phyloP scores from a whole-genome alignment of 805 yeast genomes.

The Saccharomycopsis amapae region DNA sequence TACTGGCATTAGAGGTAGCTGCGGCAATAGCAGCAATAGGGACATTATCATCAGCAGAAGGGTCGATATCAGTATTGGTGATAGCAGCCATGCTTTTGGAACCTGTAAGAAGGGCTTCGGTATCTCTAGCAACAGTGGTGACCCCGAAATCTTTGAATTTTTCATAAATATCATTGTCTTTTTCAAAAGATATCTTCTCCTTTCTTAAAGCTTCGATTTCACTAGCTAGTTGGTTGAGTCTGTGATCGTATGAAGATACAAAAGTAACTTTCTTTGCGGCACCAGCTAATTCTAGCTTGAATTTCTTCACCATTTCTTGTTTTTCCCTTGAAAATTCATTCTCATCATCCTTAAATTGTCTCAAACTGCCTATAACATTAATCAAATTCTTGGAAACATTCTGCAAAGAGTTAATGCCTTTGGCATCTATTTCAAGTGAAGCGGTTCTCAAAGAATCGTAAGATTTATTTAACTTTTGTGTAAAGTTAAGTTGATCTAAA shows the following conservation, averaged over 20 bases:
- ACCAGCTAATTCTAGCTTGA: slow-evolving; percentile 10
- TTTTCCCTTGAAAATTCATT: slow-evolving; percentile 10
- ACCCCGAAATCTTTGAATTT: slow-evolving; percentile 7
- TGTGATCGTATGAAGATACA: slow-evolving; percentile 14
- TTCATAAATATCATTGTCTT: slow-evolving; percentile 18
- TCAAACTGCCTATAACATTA: slow-evolving; percentile 11
- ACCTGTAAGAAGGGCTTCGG: background rate
- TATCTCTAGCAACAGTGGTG: no score
- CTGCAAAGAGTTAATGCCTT: background rate
- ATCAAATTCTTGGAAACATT: slow-evolving; percentile 17
- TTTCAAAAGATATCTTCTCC: slow-evolving; percentile 19
- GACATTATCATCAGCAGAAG: background rate
- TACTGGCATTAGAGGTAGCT: background rate
- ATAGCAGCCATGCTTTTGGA: background rate
- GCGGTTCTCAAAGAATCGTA: background rate
- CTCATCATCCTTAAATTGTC: slow-evolving; percentile 4
- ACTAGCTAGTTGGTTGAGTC: slow-evolving; percentile 4
- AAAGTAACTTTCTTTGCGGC: slow-evolving; percentile 19
- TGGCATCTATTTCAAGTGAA: background rate
- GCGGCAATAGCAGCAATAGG: background rate
- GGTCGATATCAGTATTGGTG: background rate
- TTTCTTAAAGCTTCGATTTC: slow-evolving; percentile 12
- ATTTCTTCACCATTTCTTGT: slow-evolving; percentile 12
- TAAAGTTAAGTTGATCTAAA: background rate
- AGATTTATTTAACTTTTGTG: background rate